These are phyloP conservation scores for Hymenoscyphus infarciens DNA, from an alignment of 2,329 filamentous ascomycete genomes.

Conservation along the genomic window DNA sequence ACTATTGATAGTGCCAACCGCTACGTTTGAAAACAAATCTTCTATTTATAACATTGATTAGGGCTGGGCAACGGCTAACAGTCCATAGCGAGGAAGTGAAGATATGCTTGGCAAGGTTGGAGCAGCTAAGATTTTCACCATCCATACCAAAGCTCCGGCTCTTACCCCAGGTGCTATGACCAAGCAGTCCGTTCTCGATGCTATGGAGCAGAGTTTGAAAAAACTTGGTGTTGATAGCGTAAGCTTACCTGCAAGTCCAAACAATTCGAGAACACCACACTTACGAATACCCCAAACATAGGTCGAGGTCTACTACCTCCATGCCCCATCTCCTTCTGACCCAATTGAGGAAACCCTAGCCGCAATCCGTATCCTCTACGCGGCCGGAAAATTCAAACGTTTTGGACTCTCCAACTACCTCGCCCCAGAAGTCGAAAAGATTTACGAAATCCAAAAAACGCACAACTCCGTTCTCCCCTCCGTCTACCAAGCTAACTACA, in stretches of 20 bases:
- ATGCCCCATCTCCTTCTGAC: slow-evolving; percentile 34
- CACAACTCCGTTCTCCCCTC: slow-evolving; percentile 33
- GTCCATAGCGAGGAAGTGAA: slow-evolving; percentile 26
- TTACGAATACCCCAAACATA: slow-evolving; percentile 12
- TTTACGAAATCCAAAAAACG: slow-evolving; percentile 28
- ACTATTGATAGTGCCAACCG: slow-evolving; percentile 26
- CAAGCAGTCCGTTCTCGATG: slow-evolving; percentile 28
- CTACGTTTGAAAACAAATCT: slow-evolving; percentile 20
- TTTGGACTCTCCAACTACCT: slow-evolving; percentile 36
- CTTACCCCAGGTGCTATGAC: slow-evolving; percentile 20
- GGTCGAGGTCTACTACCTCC: slow-evolving; percentile 63
- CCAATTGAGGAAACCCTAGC: slow-evolving; percentile 36
- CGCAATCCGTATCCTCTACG: slow-evolving; percentile 35
- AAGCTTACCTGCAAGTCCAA: slow-evolving; percentile 4
- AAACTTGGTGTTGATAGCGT: slow-evolving; percentile 27
- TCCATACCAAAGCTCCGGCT: slow-evolving; percentile 30
- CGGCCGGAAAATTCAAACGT: slow-evolving; percentile 34
- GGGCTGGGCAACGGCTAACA: not conserved
- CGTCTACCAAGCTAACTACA: slow-evolving; percentile 35
- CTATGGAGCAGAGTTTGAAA: slow-evolving; percentile 25
- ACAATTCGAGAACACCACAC: not conserved
- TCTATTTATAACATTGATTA: not conserved
- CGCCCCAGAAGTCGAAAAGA: slow-evolving; percentile 26
- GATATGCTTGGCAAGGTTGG: slow-evolving; percentile 20
- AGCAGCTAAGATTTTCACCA: slow-evolving; percentile 25